Base-by-base conservation (phyloP, 805 yeast species). In the Nematodospora valgi region DNA sequence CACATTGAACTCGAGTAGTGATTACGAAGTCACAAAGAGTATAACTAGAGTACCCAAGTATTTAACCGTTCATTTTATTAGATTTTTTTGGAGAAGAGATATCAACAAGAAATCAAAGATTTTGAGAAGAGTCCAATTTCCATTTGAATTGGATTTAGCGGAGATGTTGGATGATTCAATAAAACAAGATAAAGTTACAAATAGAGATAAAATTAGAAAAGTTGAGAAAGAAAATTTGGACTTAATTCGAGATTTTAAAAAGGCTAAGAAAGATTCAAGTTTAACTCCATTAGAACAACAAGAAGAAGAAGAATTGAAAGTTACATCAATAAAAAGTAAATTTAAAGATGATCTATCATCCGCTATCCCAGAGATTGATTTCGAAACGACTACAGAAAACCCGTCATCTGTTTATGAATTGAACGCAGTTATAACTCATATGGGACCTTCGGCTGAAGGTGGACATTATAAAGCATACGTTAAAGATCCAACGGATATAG, bases 391-490 rank as follows among this genome's bases (percentile, higher is more conserved):
- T 6, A 86, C 89, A 13, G 87, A 84, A 51, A 88, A 91, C 53
- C 91, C 95, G 5, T 80, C 94, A 0, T 86, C 93, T 1, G 76
- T 93, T 24, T 93, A 93, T 54, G 88, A 87, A 45, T 74, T 93
- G 45, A 66, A 70, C 24, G 87, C 95, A 2, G 76, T 93, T 16
- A 78, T 93, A 40, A 87, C 98, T 1, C 99, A 93, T 63, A 84
- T 82, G 53, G 99, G 99, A 32, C 80, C 96, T 6, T 80, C 89
- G 28, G 96, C 98, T 0, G 98, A 93, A 58, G 83, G 96, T 19
- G 99, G 99, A 12, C 99, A 93, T 62, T 93, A 93, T 61, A 97
- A 89, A 63, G 80, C 91, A 19, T 93, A 86, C 63, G 81, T 84
- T 11, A 80, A 76, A 49, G 93, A 89, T 58, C 76, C 70, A 22